These are phyloP conservation scores for Pseudevernia furfuracea DNA, from an alignment of 495 filamentous ascomycete species.

Conservation along the genomic window DNA sequence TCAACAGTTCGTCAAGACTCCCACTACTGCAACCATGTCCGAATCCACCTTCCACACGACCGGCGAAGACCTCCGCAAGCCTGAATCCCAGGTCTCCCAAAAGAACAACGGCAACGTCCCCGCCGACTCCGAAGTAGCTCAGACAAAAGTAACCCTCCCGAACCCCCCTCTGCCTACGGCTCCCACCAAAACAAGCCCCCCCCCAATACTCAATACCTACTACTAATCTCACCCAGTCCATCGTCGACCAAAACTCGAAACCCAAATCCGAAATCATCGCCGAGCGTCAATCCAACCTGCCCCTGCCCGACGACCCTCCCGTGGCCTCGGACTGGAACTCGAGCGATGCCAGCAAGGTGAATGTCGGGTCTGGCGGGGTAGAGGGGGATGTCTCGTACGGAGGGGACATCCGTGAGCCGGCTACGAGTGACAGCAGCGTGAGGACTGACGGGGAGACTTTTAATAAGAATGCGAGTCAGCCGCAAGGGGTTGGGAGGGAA, in stretches of 20 bases:
- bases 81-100: constrained; percentile 40
- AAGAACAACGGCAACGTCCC: constrained; percentile 38
- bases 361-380: constrained; percentile 56
- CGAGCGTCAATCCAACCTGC: constrained; percentile 59
- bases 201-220: too few species aligned
- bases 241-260: constrained; percentile 38
- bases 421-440: constrained; percentile 52
- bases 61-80: constrained; percentile 45
- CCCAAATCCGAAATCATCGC: constrained; percentile 58
- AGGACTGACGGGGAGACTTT: constrained; percentile 40
- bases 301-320: constrained; percentile 71
- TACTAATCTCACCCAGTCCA: constrained; percentile 32
- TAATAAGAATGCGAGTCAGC: constrained; percentile 35
- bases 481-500: constrained; percentile 45
- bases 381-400: constrained; percentile 46
- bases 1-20: too few species aligned
- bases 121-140: constrained; percentile 41
- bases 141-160: constrained; percentile 35
- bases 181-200: too few species aligned
- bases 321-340: constrained; percentile 68
- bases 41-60: constrained; percentile 46
- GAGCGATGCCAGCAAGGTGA: constrained; percentile 56
- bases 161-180: not conserved
- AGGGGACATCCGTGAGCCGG: constrained; percentile 52
- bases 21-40: constrained; percentile 35